Evolutionary conservation across 2,329 filamentous ascomycete genomes (phyloP).

Genomic region (Beauveria australis): DNA sequence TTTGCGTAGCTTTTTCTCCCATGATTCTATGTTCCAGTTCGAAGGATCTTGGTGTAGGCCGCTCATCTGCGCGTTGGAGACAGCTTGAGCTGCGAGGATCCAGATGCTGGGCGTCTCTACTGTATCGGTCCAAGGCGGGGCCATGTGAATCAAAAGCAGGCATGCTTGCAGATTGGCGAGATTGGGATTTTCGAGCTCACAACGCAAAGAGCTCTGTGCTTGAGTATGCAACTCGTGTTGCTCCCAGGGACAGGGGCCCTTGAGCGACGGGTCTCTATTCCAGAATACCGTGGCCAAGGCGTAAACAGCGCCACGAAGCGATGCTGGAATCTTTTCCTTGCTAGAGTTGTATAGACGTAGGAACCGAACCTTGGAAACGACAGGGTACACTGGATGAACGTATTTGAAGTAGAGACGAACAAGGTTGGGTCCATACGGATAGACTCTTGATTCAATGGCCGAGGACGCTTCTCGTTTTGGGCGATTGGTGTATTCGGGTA

Average conservation of each 20-base stretch:
- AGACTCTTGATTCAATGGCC: conserved; percentile 33
- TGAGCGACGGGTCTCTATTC: conserved; percentile 25
- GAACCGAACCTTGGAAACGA: conserved; percentile 37
- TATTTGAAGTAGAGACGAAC: conserved; percentile 37
- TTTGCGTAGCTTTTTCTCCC: conserved; percentile 34
- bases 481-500: conserved; percentile 33
- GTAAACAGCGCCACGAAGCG: conserved; percentile 36
- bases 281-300: conserved; percentile 36
- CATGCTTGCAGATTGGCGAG: conserved; percentile 39
- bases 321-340: conserved; percentile 33
- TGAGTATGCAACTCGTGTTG: conserved; percentile 34
- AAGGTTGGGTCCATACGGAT: conserved; percentile 30
- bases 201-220: conserved; percentile 33
- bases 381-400: conserved; percentile 35
- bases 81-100: conserved; percentile 34
- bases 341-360: conserved; percentile 29
- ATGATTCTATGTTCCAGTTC: conserved; percentile 32
- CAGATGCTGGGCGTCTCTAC: conserved; percentile 39
- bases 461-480: conserved; percentile 31
- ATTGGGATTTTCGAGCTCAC: conserved; percentile 39
- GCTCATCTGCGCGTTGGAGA: conserved; percentile 36
- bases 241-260: conserved; percentile 25
- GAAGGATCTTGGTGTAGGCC: conserved; percentile 36
- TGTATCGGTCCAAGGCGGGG: conserved; percentile 35
- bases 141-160: conserved; percentile 36